phyloP scores from a whole-genome alignment of 768 basidiomycete genomes.

The Agaricus subrufescens region DNA sequence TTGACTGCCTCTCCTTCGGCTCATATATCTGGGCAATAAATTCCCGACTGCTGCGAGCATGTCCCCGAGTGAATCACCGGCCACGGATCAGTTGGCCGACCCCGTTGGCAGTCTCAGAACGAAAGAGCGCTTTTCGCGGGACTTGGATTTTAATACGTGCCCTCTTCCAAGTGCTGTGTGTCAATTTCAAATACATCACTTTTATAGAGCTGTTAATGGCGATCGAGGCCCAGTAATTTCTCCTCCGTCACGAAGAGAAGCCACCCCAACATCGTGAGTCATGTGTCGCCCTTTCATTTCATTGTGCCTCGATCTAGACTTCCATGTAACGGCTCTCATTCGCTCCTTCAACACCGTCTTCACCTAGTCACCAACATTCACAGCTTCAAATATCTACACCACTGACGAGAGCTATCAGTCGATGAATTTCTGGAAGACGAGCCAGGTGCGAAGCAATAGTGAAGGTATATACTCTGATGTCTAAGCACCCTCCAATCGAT shows the following conservation, averaged over 20 bases:
- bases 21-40: not conserved
- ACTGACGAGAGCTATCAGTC: not conserved
- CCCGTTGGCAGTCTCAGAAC: not conserved
- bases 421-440: not conserved
- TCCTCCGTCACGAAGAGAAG: conserved; percentile 8
- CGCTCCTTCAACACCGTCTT: not conserved
- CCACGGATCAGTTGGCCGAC: not conserved
- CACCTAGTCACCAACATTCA: conserved; percentile 2
- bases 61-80: not conserved
- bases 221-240: not conserved
- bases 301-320: not conserved
- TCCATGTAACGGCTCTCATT: conserved; percentile 2
- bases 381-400: not conserved
- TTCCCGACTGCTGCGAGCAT: not conserved
- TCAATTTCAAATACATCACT: not conserved
- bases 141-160: conserved; percentile 12
- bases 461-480: not conserved
- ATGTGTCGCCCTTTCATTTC: conserved; percentile 5
- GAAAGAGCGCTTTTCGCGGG: conserved; percentile 20
- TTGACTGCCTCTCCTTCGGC: not conserved
- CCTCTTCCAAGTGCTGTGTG: not conserved
- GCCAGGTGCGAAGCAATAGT: not conserved
- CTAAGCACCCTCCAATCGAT: not conserved
- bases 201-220: not conserved
- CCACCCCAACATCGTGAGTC: conserved; percentile 8